phyloP scores from a whole-genome alignment of 805 yeast genomes.

The Pichia cephalocereana region DNA sequence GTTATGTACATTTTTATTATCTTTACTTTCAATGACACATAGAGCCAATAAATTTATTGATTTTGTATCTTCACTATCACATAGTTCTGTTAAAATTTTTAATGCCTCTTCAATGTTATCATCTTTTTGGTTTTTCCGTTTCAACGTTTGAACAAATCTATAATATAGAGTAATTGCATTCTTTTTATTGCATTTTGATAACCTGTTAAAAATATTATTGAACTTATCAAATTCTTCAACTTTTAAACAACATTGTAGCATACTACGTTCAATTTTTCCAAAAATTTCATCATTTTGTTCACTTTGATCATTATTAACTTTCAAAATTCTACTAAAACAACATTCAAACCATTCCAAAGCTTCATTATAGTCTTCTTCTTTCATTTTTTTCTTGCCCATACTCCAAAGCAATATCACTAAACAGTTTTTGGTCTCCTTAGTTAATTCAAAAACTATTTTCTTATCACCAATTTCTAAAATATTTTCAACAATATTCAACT shows the following conservation, averaged over 20 bases:
- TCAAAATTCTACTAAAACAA: constrained; percentile 5
- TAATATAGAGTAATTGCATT: constrained; percentile 27
- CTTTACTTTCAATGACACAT: constrained; percentile 24
- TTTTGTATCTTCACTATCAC: not conserved
- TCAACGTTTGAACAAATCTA: constrained; percentile 20
- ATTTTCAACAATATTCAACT: constrained; percentile 14
- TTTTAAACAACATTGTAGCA: constrained; percentile 23
- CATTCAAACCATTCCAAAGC: constrained; percentile 14
- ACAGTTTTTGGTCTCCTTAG: constrained; percentile 24
- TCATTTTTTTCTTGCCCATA: constrained; percentile 25
- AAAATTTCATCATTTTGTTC: constrained; percentile 19
- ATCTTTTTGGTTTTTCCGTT: not conserved
- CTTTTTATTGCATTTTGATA: constrained; percentile 17
- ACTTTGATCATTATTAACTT: constrained; percentile 1
- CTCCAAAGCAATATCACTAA: constrained; percentile 33
- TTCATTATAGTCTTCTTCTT: constrained; percentile 7
- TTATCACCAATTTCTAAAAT: constrained; percentile 23
- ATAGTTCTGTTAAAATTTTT: constrained; percentile 3
- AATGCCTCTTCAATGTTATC: not conserved
- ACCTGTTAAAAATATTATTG: constrained; percentile 13
- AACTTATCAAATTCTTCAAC: constrained; percentile 16
- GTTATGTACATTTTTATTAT: not conserved
- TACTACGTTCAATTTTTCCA: constrained; percentile 30
- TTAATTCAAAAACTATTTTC: constrained; percentile 17
- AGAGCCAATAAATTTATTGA: constrained; percentile 15